These are phyloP conservation scores for Carallia brachiata DNA, from an alignment of 345 rosid species.

Conservation along the genomic window DNA sequence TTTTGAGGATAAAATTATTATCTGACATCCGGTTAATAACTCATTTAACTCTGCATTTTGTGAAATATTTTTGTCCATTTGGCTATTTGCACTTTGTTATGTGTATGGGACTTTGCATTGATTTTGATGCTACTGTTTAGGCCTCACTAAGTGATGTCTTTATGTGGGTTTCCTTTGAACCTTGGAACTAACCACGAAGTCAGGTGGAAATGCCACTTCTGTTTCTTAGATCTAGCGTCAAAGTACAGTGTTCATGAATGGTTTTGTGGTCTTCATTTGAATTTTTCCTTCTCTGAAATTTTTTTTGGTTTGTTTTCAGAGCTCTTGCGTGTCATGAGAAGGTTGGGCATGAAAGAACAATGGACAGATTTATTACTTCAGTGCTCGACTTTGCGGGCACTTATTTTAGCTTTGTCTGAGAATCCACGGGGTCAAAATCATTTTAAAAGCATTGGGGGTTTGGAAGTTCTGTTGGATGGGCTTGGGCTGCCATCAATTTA, in stretches of 20 bases:
- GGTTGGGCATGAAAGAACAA: conserved; percentile 63
- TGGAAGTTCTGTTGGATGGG: conserved; percentile 75
- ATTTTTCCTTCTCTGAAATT: conserved; percentile 6
- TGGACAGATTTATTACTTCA: conserved; percentile 55
- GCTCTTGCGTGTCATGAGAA: conserved; percentile 64
- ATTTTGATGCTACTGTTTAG: no score
- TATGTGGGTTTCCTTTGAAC: no score
- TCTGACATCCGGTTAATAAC: conserved; percentile 4
- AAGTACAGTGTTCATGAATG: conserved; percentile 1
- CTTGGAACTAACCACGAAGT: no score
- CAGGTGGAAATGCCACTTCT: neutral
- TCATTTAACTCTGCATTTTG: no score
- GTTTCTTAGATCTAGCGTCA: conserved; percentile 4
- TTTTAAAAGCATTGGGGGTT: conserved; percentile 79
- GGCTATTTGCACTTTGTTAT: no score
- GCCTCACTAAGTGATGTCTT: no score
- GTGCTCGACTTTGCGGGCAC: conserved; percentile 52
- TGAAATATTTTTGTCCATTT: no score
- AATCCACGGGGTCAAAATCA: conserved; percentile 77
- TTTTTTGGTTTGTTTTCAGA: conserved; percentile 41
- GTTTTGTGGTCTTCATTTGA: conserved; percentile 10
- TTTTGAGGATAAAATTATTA: neutral
- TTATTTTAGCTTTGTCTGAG: conserved; percentile 46
- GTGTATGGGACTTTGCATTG: no score
- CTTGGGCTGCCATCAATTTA: conserved; percentile 57